A percentile compares a stretch with the other conserved stretches of the same genome.
phyloP scores from a whole-genome alignment of 805 yeast species.

The Lipomyces starkeyi region DNA sequence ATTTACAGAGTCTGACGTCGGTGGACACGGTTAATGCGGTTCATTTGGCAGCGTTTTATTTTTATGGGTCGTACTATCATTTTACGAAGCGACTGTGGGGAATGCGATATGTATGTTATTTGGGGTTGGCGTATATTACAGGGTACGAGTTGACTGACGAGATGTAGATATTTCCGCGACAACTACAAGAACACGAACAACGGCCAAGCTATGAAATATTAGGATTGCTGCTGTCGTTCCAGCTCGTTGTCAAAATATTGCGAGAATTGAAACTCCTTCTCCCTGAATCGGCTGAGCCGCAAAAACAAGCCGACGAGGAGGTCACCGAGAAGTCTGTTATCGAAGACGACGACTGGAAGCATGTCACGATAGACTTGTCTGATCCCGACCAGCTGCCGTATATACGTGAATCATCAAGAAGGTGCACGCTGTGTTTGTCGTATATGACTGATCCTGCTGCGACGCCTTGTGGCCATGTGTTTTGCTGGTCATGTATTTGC shows the following conservation, averaged over 20 bases:
- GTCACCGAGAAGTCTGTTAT: conserved; percentile 10
- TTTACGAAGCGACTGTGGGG: conserved; percentile 79
- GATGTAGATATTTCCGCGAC: conserved; percentile 43
- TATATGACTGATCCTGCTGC: conserved; percentile 81
- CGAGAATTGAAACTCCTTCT: conserved; percentile 12
- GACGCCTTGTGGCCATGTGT: conserved; percentile 89
- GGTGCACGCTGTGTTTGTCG: conserved; percentile 84
- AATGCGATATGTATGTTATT: conserved; percentile 63
- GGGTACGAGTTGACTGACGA: background rate
- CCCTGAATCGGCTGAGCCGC: background rate
- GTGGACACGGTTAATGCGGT: conserved; percentile 58
- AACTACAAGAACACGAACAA: conserved; percentile 50
- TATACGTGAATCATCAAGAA: conserved; percentile 72
- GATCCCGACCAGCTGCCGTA: conserved; percentile 66
- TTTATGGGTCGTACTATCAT: conserved; percentile 81
- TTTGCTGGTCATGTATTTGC: conserved; percentile 88
- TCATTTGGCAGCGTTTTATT: conserved; percentile 82
- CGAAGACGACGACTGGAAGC: conserved; percentile 1
- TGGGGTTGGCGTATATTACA: too few relatives aligned
- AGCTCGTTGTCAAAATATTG: conserved; percentile 38
- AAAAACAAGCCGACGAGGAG: conserved; percentile 26
- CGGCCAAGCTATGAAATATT: conserved; percentile 69
- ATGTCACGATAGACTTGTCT: conserved; percentile 56
- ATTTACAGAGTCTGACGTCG: conserved; percentile 21
- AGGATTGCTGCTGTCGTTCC: conserved; percentile 52